phyloP scores from a whole-genome alignment of 805 yeast species.

The Saturnispora sekii region DNA sequence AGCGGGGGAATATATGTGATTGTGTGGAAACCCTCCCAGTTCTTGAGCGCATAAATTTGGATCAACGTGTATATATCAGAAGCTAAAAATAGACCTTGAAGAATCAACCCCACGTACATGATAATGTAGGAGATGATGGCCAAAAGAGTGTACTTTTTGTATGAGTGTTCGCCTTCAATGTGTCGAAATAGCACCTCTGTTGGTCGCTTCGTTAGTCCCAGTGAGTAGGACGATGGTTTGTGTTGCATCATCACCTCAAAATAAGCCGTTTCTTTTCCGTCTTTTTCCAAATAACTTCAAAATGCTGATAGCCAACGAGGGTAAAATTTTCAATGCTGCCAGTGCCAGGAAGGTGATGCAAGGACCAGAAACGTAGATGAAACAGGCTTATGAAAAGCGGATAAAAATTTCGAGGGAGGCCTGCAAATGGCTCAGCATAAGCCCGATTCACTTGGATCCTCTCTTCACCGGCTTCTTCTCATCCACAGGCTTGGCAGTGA shows the following conservation, averaged over 20 bases:
- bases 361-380: no score
- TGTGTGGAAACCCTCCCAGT: slow-evolving; percentile 25
- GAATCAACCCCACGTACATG: slow-evolving; percentile 32
- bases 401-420: no score
- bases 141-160: slow-evolving; percentile 30
- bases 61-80: slow-evolving; percentile 76
- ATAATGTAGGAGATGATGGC: slow-evolving; percentile 36
- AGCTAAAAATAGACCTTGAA: slow-evolving; percentile 45
- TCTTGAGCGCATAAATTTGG: slow-evolving; percentile 59
- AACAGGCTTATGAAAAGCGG: no score
- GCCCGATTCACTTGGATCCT: no score
- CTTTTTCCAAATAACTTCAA: no score
- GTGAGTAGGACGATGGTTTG: background rate
- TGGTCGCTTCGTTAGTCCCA: background rate
- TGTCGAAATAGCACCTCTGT: slow-evolving; percentile 9
- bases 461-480: no score
- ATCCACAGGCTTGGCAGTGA: no score
- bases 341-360: no score
- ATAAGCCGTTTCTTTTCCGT: background rate
- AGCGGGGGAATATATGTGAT: slow-evolving; percentile 25
- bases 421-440: no score
- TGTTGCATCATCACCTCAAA: background rate
- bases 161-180: slow-evolving; percentile 23
- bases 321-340: no score
- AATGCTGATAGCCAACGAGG: background rate